phyloP scores from a whole-genome alignment of 2,329 filamentous ascomycete genomes.

The Apiospora saccharicola region DNA sequence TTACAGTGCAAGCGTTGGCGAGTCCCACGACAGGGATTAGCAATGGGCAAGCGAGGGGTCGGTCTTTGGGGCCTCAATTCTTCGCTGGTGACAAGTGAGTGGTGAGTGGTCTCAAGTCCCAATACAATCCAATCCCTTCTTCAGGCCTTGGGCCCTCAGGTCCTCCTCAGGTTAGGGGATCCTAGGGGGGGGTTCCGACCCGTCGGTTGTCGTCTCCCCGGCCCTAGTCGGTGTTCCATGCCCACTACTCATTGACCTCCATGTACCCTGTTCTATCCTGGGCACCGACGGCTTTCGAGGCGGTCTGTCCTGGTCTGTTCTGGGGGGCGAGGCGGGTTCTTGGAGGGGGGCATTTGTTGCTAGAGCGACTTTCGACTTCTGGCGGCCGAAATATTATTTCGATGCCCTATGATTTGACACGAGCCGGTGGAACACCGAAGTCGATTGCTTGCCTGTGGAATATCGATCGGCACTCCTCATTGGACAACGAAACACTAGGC shows the following conservation, averaged over 20 bases:
- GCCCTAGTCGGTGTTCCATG: neutral
- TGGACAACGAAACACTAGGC: neutral
- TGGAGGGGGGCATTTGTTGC: neutral
- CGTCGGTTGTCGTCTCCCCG: constrained; percentile 6
- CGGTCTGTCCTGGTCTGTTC: constrained; percentile 17
- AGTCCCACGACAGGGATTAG: neutral
- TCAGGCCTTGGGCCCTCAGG: neutral
- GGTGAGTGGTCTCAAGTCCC: neutral
- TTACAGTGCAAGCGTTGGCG: neutral
- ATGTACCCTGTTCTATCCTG: neutral
- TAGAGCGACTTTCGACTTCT: neutral
- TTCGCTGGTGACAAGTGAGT: neutral
- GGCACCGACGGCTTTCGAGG: neutral
- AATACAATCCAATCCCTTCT: neutral
- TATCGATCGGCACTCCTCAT: neutral
- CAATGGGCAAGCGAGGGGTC: neutral
- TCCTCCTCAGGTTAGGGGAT: neutral
- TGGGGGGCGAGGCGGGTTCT: neutral
- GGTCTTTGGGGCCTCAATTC: neutral
- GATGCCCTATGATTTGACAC: neutral
- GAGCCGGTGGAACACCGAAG: neutral
- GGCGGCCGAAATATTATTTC: neutral
- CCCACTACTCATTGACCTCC: neutral
- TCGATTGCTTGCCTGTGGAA: neutral
- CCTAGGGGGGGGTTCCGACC: neutral